Evolutionary conservation across 306 rosid species (phyloP), one percentile per base, ranked within the genome.

Genomic region (Urtica urens): DNA sequence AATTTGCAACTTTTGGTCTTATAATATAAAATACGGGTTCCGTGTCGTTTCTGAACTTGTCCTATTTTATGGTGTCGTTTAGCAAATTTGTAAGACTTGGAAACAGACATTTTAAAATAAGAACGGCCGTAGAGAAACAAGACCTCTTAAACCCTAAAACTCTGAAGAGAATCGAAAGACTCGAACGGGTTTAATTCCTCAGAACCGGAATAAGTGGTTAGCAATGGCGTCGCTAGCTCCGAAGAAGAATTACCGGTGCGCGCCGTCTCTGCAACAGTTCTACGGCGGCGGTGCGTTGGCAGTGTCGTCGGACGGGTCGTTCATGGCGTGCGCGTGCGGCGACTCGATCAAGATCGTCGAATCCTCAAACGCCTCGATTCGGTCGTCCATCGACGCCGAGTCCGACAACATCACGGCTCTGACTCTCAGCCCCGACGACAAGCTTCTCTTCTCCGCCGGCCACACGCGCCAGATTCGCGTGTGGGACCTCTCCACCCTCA

Each of bases 391-490:
- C 5, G 85, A 79, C 28, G 83, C 72, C 16, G 92, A 79, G 58
- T 77, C 82, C 2, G 99, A 90, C 30, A 49, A 71, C 5, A 54
- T 82, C 60, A 84, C 95, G 2, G 94, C 99, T 3, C 58, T 90
- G 46, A 58, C 74, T 4, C 78, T 90, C 4, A 70, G 82, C 63
- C 94, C 99, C 5, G 53, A 85, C 42, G 87, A 81, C 23, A 65
- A 59, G 37, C 35, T 81, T 3, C 94, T 85, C 39, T 85, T 90
- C 69, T 75, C 87, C 21, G 61, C 95, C 1, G 68, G 83, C 23
- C 92, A 90, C 65, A 79, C 82, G 49, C 80, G 92, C 35, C 92
- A 77, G 72, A 85, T 90, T 40, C 77, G 82, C 60, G 93, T 77
- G 4, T 85, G 99, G 94, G 95, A 90, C 44, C 72, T 90, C 47